Percentiles rank a stretch among this genome's conserved stretches.
Conservation (phyloP, 2,329 filamentous ascomycete genomes). For the Ophiostoma perfectum region DNA sequence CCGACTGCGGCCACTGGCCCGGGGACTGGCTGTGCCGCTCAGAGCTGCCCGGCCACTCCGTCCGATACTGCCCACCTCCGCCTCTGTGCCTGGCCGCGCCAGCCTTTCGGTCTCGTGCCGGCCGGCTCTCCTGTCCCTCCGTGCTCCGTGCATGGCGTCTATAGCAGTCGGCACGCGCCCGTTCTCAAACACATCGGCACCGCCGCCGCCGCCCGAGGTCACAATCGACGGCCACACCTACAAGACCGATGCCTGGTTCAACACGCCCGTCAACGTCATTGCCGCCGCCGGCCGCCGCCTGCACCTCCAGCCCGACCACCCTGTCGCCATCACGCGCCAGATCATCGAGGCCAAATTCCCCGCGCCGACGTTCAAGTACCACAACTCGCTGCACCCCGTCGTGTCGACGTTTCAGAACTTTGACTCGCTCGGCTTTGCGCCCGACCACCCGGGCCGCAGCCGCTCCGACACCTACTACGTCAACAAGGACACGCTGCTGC, state of each 20-base stretch:
- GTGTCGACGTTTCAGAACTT: constrained; percentile 87
- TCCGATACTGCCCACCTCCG: neutral
- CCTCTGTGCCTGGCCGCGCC: neutral
- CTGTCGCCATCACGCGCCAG: constrained; percentile 80
- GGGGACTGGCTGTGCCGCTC: neutral
- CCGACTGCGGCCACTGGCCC: constrained; percentile 12
- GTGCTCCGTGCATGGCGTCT: neutral
- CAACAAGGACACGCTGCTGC: constrained; percentile 73
- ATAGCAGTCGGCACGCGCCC: neutral
- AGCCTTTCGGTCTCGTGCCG: neutral
- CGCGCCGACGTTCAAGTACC: constrained; percentile 62
- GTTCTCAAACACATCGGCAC: constrained; percentile 11
- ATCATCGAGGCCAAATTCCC: constrained; percentile 90
- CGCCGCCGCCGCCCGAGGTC: constrained; percentile 34
- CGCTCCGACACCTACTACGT: constrained; percentile 94
- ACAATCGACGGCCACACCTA: constrained; percentile 61
- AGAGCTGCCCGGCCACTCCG: neutral
- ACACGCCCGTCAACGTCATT: constrained; percentile 70
- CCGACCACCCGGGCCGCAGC: constrained; percentile 80
- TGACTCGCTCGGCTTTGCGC: constrained; percentile 87
- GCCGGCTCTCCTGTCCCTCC: neutral
- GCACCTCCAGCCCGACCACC: constrained; percentile 89
- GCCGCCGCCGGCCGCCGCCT: constrained; percentile 68
- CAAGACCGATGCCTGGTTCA: constrained; percentile 74
- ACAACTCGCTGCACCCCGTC: constrained; percentile 70